A percentile compares a stretch with the other conserved stretches of the same genome.
phyloP scores from a whole-genome alignment of 345 rosid species.

The Barbarea vulgaris region DNA sequence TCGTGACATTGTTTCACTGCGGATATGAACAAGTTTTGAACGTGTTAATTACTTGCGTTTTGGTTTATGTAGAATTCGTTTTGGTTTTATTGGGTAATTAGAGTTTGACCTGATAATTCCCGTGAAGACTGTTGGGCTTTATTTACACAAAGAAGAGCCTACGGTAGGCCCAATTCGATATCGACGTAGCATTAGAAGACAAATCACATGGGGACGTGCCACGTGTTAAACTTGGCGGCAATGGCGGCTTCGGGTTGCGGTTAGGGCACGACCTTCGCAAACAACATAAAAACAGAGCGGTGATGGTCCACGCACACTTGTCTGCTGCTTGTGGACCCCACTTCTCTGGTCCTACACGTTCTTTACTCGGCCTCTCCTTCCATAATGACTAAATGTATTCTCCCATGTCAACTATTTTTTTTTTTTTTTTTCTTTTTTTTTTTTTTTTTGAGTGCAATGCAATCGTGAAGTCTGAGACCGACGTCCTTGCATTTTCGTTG shows the following conservation, averaged over 20 bases:
- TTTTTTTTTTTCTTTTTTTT: neutral
- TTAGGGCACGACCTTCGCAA: constrained; percentile 39
- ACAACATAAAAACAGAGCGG: constrained; percentile 35
- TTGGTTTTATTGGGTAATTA: neutral
- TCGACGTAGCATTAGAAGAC: constrained; percentile 18
- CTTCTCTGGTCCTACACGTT: constrained; percentile 21
- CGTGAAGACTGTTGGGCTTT: constrained; percentile 31
- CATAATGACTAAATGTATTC: neutral
- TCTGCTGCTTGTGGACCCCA: constrained; percentile 33
- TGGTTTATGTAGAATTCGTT: neutral
- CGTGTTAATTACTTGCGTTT: neutral
- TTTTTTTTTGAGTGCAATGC: neutral
- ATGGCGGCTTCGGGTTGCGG: constrained; percentile 42
- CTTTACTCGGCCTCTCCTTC: neutral
- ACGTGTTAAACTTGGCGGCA: constrained; percentile 30
- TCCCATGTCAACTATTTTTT: neutral
- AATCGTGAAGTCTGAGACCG: neutral
- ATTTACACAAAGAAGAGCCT: neutral
- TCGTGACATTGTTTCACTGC: neutral
- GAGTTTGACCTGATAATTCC: too few relatives aligned
- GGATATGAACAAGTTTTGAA: neutral
- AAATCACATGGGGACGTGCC: constrained; percentile 39
- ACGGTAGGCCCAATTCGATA: neutral
- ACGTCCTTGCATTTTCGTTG: neutral
- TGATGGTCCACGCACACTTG: constrained; percentile 46